A percentile compares a stretch with the other conserved stretches of the same genome.
phyloP scores from a whole-genome alignment of 768 basidiomycete genomes.

The Tephrocybe rancida region DNA sequence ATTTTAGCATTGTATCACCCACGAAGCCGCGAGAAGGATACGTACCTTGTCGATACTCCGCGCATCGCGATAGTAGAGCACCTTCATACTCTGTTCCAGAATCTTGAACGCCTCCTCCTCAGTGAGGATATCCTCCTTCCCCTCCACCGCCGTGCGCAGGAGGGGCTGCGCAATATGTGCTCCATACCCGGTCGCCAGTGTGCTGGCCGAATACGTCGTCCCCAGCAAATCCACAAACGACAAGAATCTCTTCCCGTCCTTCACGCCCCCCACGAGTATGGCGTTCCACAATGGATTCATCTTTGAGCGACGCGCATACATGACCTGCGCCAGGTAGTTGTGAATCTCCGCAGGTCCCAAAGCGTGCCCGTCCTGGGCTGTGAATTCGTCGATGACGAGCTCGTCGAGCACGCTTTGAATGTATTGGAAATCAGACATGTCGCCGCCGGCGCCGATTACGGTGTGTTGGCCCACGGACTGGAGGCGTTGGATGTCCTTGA shows the following conservation, averaged over 20 bases:
- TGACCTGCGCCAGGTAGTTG: slow-evolving; percentile 86
- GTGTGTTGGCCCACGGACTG: slow-evolving; percentile 83
- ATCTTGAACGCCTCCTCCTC: slow-evolving; percentile 81
- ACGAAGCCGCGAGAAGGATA: neutral
- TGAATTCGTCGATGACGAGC: slow-evolving; percentile 76
- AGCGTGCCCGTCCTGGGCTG: slow-evolving; percentile 81
- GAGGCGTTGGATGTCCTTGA: slow-evolving; percentile 92
- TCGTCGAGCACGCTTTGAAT: slow-evolving; percentile 81
- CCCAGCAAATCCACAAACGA: slow-evolving; percentile 94
- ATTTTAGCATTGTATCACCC: too few species aligned
- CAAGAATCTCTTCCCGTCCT: slow-evolving; percentile 84
- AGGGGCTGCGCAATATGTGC: slow-evolving; percentile 92
- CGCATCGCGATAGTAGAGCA: slow-evolving; percentile 96
- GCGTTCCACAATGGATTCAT: slow-evolving; percentile 97
- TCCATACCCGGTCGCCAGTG: slow-evolving; percentile 97
- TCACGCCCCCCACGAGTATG: slow-evolving; percentile 88
- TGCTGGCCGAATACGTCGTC: too few species aligned
- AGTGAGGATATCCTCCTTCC: slow-evolving; percentile 69
- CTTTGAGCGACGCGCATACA: slow-evolving; percentile 88
- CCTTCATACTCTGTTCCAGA: slow-evolving; percentile 85
- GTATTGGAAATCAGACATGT: slow-evolving; percentile 98
- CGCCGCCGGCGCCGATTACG: slow-evolving; percentile 89
- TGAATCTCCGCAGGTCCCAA: slow-evolving; percentile 93
- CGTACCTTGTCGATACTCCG: slow-evolving; percentile 92
- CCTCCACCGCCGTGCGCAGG: slow-evolving; percentile 91